A percentile compares a stretch with the other conserved stretches of the same genome.
These are phyloP conservation scores for Jimgerdemannia lactiflua DNA, from an alignment of 192 early-diverging fungal species.

Conservation along the genomic window DNA sequence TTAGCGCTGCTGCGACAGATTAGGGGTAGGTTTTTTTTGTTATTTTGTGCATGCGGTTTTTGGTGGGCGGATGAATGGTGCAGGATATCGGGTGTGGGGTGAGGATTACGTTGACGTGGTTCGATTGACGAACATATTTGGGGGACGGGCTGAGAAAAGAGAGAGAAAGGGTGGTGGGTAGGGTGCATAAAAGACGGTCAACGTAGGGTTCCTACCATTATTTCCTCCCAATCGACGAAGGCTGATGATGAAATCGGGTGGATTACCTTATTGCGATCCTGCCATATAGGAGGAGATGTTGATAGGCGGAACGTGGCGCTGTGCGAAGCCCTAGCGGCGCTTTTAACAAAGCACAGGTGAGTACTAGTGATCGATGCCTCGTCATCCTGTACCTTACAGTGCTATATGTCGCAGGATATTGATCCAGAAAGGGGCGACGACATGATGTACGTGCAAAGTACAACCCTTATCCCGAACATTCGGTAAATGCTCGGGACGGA, in stretches of 20 bases:
- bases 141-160: constrained; percentile 5
- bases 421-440: neutral
- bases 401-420: neutral
- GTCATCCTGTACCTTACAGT: too few relatives aligned
- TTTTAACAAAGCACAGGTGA: constrained; percentile 43
- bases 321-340: constrained; percentile 40
- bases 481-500: neutral
- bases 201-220: too few relatives aligned
- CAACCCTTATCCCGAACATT: too few relatives aligned
- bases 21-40: neutral
- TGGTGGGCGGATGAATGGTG: too few relatives aligned
- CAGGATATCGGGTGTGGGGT: too few relatives aligned
- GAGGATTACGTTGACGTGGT: too few relatives aligned
- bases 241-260: too few relatives aligned
- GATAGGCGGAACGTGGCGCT: constrained; percentile 40
- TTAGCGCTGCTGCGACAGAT: constrained; percentile 57
- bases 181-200: too few relatives aligned
- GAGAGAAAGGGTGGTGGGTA: neutral
- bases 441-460: too few relatives aligned
- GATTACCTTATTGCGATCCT: neutral
- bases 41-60: neutral
- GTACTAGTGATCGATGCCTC: neutral
- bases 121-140: too few relatives aligned
- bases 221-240: too few relatives aligned
- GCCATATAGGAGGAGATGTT: constrained; percentile 49